These are phyloP conservation scores for Cladosporium sp. DNA, from an alignment of 2,329 filamentous ascomycete genomes.

Conservation along the genomic window DNA sequence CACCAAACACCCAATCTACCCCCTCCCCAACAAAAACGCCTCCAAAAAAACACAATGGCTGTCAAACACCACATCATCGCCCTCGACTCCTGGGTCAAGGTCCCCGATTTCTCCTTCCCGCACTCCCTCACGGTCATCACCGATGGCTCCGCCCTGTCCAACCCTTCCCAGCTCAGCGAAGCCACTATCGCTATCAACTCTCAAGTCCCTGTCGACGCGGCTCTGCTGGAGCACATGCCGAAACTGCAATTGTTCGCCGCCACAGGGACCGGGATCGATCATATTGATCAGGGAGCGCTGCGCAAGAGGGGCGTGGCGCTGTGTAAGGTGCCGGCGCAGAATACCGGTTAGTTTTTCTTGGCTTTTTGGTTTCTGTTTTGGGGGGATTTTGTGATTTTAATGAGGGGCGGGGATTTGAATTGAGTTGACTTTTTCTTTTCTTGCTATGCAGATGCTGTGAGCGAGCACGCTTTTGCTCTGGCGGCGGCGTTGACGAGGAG, in stretches of 20 bases:
- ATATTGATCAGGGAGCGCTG: constrained; percentile 49
- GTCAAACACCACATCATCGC: constrained; percentile 51
- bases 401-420: constrained; percentile 20
- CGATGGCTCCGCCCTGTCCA: constrained; percentile 35
- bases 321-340: constrained; percentile 51
- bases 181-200: constrained; percentile 52
- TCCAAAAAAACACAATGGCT: constrained; percentile 20
- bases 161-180: constrained; percentile 46
- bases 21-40: too few relatives aligned
- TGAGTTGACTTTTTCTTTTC: neutral
- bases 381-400: neutral
- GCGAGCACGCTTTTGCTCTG: constrained; percentile 54
- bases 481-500: constrained; percentile 51
- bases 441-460: constrained; percentile 41
- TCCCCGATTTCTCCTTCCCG: constrained; percentile 46
- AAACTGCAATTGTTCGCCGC: constrained; percentile 49
- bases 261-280: constrained; percentile 52
- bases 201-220: constrained; percentile 45
- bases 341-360: constrained; percentile 35
- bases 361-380: neutral
- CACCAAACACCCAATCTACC: too few relatives aligned
- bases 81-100: constrained; percentile 50
- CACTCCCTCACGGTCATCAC: constrained; percentile 45
- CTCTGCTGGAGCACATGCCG: constrained; percentile 45
- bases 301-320: constrained; percentile 48